phyloP scores from a whole-genome alignment of 208 protist genomes.

The Sergeia podlipaevii region DNA sequence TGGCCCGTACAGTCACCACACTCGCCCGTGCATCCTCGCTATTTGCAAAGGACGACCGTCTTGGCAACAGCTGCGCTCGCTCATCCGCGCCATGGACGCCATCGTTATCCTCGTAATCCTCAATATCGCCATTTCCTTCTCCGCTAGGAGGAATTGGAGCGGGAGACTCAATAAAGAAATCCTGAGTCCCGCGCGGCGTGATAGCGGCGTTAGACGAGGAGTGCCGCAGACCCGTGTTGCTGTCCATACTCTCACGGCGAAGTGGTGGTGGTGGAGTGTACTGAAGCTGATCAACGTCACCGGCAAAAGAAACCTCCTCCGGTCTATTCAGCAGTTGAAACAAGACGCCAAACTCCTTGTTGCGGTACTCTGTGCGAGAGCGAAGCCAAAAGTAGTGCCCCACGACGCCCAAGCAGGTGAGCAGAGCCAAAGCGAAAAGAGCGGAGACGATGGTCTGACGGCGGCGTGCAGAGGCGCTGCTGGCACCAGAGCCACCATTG shows the following conservation, averaged over 20 bases:
- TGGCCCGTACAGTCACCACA: conserved; percentile 20
- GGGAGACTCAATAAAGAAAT: neutral
- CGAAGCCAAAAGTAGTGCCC: conserved; percentile 31
- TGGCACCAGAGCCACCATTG: conserved; percentile 8
- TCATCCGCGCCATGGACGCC: neutral
- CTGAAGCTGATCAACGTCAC: too few relatives aligned
- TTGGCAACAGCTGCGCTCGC: neutral
- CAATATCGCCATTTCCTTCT: neutral
- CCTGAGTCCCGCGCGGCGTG: too few relatives aligned
- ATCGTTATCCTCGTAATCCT: conserved; percentile 1
- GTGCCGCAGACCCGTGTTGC: too few relatives aligned
- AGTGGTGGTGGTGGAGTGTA: too few relatives aligned
- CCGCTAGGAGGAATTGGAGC: neutral
- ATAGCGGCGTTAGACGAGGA: too few relatives aligned
- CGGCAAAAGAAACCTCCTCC: too few relatives aligned
- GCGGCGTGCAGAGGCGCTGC: conserved; percentile 3
- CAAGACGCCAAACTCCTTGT: conserved; percentile 51
- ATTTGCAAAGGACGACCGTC: too few relatives aligned
- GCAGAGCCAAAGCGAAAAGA: conserved; percentile 25
- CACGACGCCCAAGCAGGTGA: conserved; percentile 21
- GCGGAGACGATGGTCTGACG: conserved; percentile 16
- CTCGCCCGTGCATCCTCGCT: too few relatives aligned
- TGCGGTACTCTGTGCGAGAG: conserved; percentile 20
- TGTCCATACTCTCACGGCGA: too few relatives aligned
- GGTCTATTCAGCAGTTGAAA: too few relatives aligned